Evolutionary conservation across 2,329 filamentous ascomycete species (phyloP), one percentile per base, ranked within the genome.

Genomic region (Purpureocillium takamizusanense): DNA sequence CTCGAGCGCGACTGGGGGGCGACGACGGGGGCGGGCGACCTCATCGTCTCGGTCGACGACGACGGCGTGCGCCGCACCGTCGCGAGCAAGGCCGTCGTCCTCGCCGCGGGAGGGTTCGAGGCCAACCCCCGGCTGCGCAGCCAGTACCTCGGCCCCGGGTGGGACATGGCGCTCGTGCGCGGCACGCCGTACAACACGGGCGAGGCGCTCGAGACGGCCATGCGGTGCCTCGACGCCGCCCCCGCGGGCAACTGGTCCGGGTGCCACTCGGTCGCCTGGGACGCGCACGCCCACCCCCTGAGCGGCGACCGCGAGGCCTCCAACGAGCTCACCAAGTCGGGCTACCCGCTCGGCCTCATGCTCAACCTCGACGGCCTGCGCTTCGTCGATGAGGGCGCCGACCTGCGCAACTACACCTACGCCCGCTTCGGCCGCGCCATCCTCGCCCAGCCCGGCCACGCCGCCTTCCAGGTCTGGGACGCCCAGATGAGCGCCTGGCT

Each of bases 311-410:
- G 74, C 2, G 58, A 57, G n/a, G 57, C 74, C 2, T 78, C 78
- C 4, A 83, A 84, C 48, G 71, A 82, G 52, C 81, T 72, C 50
- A 84, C 79, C 7, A 84, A 84, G 50, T 80, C 74, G 1, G 80
- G 79, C 1, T 83, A 83, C 46, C 78, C 80, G 0, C 61, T 83
- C 0, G 80, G 79, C 0, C 46, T 83, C 11, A 83, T 81, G 71
- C 41, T 83, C 13, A 83, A 84, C 47, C 53, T 55, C 0, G 49
- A 69, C 1, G 80, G 79, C 0, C 50, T 68, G 31, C 63, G 80
- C 2, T 83, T 83, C 48, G 76, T 83, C 0, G 78, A 83, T 46
- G 80, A 84, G 50, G 80, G 79, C 0, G 48, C 74, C 8, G 79
- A 83, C 46, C 53, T 82, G 45, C 63, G 78, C 3, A 83, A 83